Conservation (phyloP, 768 basidiomycete species). For the Russula griseocarnosa region DNA sequence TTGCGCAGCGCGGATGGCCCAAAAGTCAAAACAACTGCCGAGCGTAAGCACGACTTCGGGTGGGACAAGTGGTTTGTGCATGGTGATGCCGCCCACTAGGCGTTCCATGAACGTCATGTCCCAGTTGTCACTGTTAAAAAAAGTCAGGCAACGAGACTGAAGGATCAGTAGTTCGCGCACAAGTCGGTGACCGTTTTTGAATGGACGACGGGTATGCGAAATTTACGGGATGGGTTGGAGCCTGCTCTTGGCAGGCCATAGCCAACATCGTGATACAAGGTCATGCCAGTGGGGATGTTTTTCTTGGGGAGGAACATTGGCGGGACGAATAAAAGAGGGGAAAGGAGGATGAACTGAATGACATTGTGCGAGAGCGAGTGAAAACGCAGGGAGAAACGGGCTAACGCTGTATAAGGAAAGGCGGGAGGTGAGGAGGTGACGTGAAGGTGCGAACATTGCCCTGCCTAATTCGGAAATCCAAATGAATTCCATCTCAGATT, state of each 20-base stretch:
- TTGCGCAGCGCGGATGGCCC: constrained; percentile 66
- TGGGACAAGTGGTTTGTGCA: constrained; percentile 49
- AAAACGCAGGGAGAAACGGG: not conserved
- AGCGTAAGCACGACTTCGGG: constrained; percentile 59
- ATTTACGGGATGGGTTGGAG: constrained; percentile 8
- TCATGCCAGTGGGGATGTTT: not conserved
- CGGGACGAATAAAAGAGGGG: not conserved
- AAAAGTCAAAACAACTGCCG: constrained; percentile 67
- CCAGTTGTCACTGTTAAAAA: constrained; percentile 59
- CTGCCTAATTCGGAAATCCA: not conserved
- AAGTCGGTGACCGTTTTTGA: constrained; percentile 14
- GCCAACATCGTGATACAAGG: constrained; percentile 9
- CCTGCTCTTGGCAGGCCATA: constrained; percentile 2
- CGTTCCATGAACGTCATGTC: constrained; percentile 58
- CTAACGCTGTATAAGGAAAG: constrained; percentile 9
- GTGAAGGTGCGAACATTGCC: not conserved
- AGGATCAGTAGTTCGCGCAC: constrained; percentile 2
- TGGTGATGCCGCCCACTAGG: constrained; percentile 49
- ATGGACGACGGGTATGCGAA: constrained; percentile 14
- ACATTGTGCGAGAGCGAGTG: not conserved
- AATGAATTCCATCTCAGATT: not conserved
- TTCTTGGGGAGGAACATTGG: not conserved
- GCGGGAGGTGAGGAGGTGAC: constrained; percentile 18
- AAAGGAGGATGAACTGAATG: not conserved
- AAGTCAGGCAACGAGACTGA: not conserved